phyloP scores from a whole-genome alignment of 805 yeast species.

The Saccharomycopsis fibuligera region DNA sequence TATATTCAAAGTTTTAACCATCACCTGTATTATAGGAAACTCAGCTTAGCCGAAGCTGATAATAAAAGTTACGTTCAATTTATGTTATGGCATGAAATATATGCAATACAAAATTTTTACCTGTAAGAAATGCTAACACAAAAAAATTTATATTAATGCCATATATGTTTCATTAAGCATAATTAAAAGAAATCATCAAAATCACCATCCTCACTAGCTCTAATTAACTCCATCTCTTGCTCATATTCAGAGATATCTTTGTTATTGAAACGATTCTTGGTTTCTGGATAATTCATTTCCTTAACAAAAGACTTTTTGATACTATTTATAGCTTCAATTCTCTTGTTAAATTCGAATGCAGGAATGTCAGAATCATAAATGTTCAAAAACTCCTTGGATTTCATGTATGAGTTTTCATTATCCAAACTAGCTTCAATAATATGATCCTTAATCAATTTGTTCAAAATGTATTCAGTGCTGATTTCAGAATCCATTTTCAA shows the following conservation, averaged over 20 bases:
- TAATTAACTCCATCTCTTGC: constrained; percentile 18
- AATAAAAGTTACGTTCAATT: no score
- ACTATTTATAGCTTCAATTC: constrained; percentile 86
- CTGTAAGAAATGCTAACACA: no score
- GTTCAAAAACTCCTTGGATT: constrained; percentile 79
- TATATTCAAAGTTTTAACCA: no score
- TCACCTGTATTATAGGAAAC: no score
- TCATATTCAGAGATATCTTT: constrained; percentile 14
- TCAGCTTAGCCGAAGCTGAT: no score
- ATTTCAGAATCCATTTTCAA: constrained; percentile 90
- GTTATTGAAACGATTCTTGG: constrained; percentile 22
- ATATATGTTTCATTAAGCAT: no score
- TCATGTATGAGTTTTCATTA: constrained; percentile 87
- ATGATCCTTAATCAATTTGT: constrained; percentile 95
- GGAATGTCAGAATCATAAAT: constrained; percentile 85
- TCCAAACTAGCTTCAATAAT: constrained; percentile 93
- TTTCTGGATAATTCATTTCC: constrained; percentile 85
- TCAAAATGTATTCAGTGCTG: constrained; percentile 93
- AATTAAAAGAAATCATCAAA: constrained; percentile 35
- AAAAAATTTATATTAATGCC: no score
- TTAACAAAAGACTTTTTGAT: constrained; percentile 88
- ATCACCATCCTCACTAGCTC: constrained; percentile 44
- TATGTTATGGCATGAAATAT: no score
- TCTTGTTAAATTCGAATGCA: constrained; percentile 80
- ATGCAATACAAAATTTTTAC: no score